These are phyloP conservation scores for Gynandropsis gynandra DNA, from an alignment of 345 rosid species.

Conservation along the genomic window DNA sequence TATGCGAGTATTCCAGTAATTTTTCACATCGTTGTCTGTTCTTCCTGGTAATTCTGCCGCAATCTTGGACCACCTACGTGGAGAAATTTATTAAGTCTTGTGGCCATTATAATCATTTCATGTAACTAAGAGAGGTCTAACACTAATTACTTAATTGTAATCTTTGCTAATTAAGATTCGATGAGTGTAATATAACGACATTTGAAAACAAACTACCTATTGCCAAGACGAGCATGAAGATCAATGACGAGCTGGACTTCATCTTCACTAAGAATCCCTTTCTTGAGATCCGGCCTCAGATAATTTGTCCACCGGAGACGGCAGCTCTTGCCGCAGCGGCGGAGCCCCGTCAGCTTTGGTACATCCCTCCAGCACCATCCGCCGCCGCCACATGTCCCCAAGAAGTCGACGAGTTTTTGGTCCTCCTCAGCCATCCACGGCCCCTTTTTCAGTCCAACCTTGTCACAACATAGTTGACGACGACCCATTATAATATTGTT, in stretches of 20 bases:
- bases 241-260: conserved; percentile 61
- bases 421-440: conserved; percentile 79
- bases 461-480: conserved; percentile 64
- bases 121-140: neutral
- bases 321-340: conserved; percentile 76
- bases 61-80: conserved; percentile 71
- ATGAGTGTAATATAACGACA: neutral
- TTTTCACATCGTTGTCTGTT: conserved; percentile 83
- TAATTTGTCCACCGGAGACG: conserved; percentile 87
- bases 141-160: no score
- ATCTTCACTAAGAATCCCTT: conserved; percentile 55
- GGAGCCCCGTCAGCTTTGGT: conserved; percentile 65
- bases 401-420: conserved; percentile 51
- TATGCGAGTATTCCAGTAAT: conserved; percentile 79
- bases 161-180: no score
- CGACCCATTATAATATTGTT: conserved; percentile 35
- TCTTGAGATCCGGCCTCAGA: conserved; percentile 69
- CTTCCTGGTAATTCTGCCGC: conserved; percentile 73
- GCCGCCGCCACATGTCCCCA: conserved; percentile 50
- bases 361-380: conserved; percentile 77
- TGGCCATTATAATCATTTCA: neutral
- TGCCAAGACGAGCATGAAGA: conserved; percentile 67
- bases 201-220: conserved; percentile 32
- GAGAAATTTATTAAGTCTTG: neutral
- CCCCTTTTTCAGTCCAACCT: conserved; percentile 60